A percentile compares a stretch with the other conserved stretches of the same genome.
Conservation (phyloP, 768 basidiomycete genomes). For the Mycena pura region DNA sequence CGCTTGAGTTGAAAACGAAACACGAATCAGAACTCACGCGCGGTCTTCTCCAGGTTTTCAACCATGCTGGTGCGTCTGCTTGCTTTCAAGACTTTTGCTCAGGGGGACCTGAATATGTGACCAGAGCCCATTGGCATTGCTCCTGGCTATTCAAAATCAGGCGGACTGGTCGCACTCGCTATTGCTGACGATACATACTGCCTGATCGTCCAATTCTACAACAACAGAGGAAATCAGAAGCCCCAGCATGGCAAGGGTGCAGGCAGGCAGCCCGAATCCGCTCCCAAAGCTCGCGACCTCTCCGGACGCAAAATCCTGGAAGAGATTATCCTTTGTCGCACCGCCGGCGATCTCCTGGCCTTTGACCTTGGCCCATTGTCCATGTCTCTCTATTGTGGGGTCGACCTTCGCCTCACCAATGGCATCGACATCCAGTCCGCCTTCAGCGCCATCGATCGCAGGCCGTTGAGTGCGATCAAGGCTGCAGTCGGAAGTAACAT, state of each 20-base stretch:
- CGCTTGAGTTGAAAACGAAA: constrained; percentile 32
- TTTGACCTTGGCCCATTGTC: constrained; percentile 62
- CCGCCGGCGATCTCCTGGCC: constrained; percentile 51
- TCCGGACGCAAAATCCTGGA: constrained; percentile 42
- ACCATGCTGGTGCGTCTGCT: constrained; percentile 32
- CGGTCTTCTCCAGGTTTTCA: constrained; percentile 38
- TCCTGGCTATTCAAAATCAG: constrained; percentile 52
- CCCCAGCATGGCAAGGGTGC: constrained; percentile 14
- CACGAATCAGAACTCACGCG: constrained; percentile 33
- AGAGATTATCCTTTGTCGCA: constrained; percentile 52
- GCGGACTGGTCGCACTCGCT: constrained; percentile 53
- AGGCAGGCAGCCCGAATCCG: neutral
- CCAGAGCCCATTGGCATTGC: constrained; percentile 54
- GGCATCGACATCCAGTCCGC: constrained; percentile 67
- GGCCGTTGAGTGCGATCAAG: constrained; percentile 50
- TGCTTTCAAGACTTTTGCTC: neutral
- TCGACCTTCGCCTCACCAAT: constrained; percentile 49
- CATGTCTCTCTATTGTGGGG: constrained; percentile 53
- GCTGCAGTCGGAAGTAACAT: constrained; percentile 46
- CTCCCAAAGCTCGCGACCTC: constrained; percentile 18
- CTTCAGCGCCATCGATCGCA: constrained; percentile 46
- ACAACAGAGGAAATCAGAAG: constrained; percentile 24
- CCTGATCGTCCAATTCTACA: constrained; percentile 26
- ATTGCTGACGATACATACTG: constrained; percentile 47
- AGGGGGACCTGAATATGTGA: neutral